phyloP scores from a whole-genome alignment of 768 basidiomycete species.

The Boletus reticuloceps region DNA sequence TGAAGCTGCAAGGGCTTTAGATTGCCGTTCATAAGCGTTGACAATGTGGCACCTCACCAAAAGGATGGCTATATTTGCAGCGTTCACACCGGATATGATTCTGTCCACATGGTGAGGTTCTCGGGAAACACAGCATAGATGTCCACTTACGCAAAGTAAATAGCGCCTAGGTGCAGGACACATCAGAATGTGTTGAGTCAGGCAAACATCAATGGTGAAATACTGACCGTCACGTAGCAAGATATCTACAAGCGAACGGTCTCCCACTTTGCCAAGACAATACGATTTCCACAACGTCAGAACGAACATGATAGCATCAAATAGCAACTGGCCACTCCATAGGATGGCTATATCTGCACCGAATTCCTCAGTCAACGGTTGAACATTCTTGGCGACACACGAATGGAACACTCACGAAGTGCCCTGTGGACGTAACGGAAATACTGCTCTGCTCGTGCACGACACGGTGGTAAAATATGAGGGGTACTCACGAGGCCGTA shows the following conservation, averaged over 20 bases:
- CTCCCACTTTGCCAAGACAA: neutral
- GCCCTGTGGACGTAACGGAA: constrained; percentile 1
- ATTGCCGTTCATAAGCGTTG: too few relatives aligned
- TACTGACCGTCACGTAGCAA: constrained; percentile 19
- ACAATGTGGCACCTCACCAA: constrained; percentile 5
- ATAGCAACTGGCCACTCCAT: constrained; percentile 15
- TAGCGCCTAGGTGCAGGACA: constrained; percentile 2
- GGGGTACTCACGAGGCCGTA: constrained; percentile 1
- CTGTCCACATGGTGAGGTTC: constrained; percentile 1
- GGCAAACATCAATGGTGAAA: neutral
- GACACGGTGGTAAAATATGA: neutral
- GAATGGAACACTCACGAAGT: constrained; percentile 7
- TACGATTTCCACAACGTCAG: constrained; percentile 18
- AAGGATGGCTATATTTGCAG: constrained; percentile 8
- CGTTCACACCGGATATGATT: constrained; percentile 9
- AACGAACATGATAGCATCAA: constrained; percentile 20
- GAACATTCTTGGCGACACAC: neutral
- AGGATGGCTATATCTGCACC: constrained; percentile 3
- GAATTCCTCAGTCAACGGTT: neutral
- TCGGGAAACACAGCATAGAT: neutral
- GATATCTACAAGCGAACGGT: constrained; percentile 8
- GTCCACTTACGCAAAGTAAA: constrained; percentile 17
- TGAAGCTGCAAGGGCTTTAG: neutral
- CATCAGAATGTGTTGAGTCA: neutral
- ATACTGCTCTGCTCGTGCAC: neutral